A percentile compares a stretch with the other conserved stretches of the same genome.
Evolutionary conservation across 768 basidiomycete species (phyloP).

Genomic region (Phanerochaete carnosa): DNA sequence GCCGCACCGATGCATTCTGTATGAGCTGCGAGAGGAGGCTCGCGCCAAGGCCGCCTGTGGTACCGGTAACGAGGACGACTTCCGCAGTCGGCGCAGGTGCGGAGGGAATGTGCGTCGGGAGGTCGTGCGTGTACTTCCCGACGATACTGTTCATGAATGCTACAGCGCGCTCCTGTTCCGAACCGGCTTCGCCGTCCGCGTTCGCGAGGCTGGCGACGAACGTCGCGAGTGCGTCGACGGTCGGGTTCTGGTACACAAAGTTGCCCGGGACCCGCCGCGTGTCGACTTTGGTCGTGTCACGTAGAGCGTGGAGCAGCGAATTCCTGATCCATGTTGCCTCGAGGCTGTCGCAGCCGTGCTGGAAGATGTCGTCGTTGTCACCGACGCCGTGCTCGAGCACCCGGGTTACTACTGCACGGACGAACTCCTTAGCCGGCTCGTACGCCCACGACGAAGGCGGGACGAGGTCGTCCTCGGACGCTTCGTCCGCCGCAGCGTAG

Average conservation of each 20-base stretch:
- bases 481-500: conserved; percentile 30
- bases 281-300: conserved; percentile 15
- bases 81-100: conserved; percentile 5
- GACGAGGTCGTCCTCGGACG: conserved; percentile 27
- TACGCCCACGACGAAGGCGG: conserved; percentile 25
- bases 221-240: conserved; percentile 27
- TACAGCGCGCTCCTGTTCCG: conserved; percentile 14
- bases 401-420: conserved; percentile 30
- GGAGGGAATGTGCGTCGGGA: conserved; percentile 1
- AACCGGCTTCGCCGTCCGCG: background rate
- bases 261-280: conserved; percentile 22
- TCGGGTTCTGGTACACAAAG: conserved; percentile 38
- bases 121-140: conserved; percentile 32
- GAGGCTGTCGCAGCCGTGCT: conserved; percentile 38
- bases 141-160: conserved; percentile 6
- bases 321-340: conserved; percentile 33
- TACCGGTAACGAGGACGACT: conserved; percentile 31
- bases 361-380: conserved; percentile 38
- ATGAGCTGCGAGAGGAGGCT: conserved; percentile 24
- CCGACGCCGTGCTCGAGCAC: conserved; percentile 25
- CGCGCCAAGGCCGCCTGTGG: conserved; percentile 30
- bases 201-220: conserved; percentile 14
- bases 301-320: conserved; percentile 26
- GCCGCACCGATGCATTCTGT: conserved; percentile 11
- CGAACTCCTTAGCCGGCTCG: conserved; percentile 24